phyloP scores from a whole-genome alignment of 2,329 filamentous ascomycete genomes.

The Aspergillus pseudoviridinutans region DNA sequence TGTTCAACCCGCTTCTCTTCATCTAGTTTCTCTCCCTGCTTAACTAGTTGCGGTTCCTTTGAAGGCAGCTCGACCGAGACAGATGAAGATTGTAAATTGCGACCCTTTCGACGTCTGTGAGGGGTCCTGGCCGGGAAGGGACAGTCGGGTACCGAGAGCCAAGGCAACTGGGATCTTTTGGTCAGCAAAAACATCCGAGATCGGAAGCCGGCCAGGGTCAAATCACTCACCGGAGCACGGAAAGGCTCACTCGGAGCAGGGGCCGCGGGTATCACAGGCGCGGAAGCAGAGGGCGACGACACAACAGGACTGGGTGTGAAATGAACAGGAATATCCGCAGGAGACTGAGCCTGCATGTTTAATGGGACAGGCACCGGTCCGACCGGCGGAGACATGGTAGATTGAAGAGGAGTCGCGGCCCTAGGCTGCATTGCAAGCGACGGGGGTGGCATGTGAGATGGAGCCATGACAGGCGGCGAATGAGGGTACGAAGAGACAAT shows the following conservation, averaged over 20 bases:
- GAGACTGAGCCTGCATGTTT: slow-evolving; percentile 26
- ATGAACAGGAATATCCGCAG: slow-evolving; percentile 20
- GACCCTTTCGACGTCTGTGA: slow-evolving; percentile 43
- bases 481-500: slow-evolving; percentile 44
- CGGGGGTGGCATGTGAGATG: slow-evolving; percentile 33
- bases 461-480: slow-evolving; percentile 37
- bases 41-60: slow-evolving; percentile 33
- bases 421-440: slow-evolving; percentile 35
- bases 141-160: slow-evolving; percentile 54
- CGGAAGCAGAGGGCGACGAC: slow-evolving; percentile 28
- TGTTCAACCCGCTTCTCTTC: slow-evolving; percentile 17
- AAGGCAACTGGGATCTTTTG: slow-evolving; percentile 47
- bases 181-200: slow-evolving; percentile 9
- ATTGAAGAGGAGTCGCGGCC: slow-evolving; percentile 35
- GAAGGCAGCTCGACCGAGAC: slow-evolving; percentile 49
- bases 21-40: slow-evolving; percentile 18
- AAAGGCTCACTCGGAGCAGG: slow-evolving; percentile 41
- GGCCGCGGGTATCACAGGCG: slow-evolving; percentile 19
- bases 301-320: slow-evolving; percentile 29
- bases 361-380: slow-evolving; percentile 24
- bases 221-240: slow-evolving; percentile 44
- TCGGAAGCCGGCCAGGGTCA: neutral
- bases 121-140: slow-evolving; percentile 52
- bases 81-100: slow-evolving; percentile 30
- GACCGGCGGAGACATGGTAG: slow-evolving; percentile 33